Conservation (phyloP, 164 flowering plant species). For the Euptelea pleiosperma region DNA sequence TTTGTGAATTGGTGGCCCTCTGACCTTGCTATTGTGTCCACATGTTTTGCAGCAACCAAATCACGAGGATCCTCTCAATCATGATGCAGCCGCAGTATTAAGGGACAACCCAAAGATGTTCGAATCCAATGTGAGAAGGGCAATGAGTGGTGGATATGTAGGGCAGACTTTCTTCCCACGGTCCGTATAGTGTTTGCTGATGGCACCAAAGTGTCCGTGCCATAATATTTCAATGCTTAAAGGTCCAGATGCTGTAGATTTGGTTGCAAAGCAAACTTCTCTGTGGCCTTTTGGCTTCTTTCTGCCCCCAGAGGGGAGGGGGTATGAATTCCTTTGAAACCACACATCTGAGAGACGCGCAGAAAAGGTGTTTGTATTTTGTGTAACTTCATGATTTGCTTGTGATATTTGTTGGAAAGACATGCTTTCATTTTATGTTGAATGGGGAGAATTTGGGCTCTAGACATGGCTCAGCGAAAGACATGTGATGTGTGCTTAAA, state of each 20-base stretch:
- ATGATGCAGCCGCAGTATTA: constrained; percentile 73
- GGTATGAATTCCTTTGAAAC: too few relatives aligned
- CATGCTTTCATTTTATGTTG: too few relatives aligned
- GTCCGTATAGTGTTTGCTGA: constrained; percentile 35
- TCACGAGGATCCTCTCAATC: constrained; percentile 73
- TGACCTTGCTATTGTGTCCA: too few relatives aligned
- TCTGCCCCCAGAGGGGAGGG: too few relatives aligned
- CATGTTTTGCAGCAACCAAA: constrained; percentile 80
- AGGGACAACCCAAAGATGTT: constrained; percentile 70
- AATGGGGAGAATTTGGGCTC: too few relatives aligned
- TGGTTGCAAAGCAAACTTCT: constrained; percentile 4
- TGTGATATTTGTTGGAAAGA: too few relatives aligned
- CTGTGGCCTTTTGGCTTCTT: not conserved
- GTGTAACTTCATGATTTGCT: too few relatives aligned
- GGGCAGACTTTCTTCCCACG: constrained; percentile 56
- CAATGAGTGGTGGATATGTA: constrained; percentile 73
- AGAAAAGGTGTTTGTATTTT: too few relatives aligned
- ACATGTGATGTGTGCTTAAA: too few relatives aligned
- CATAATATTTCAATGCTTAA: not conserved
- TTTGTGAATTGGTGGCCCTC: too few relatives aligned
- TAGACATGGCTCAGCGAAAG: too few relatives aligned
- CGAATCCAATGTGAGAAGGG: constrained; percentile 64
- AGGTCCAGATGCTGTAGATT: constrained; percentile 17
- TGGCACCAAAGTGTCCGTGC: not conserved
- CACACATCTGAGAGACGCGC: too few relatives aligned